A percentile compares a stretch with the other conserved stretches of the same genome.
Evolutionary conservation across 371 early-diverging fungal species (phyloP).

Genomic region (Blakeslea trispora): DNA sequence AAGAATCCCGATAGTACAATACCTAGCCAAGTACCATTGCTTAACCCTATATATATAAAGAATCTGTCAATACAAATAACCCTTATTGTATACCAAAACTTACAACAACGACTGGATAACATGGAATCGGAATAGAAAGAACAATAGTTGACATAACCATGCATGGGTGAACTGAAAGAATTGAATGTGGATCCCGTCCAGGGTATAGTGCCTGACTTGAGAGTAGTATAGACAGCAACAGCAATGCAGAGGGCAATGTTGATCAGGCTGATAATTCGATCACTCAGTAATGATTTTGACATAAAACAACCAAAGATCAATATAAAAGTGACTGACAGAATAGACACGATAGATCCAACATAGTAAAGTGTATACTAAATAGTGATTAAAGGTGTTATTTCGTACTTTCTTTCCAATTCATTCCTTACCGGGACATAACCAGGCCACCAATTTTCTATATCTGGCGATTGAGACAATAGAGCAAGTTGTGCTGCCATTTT

Average conservation of each 20-base stretch:
- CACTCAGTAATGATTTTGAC: constrained; percentile 26
- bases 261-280: constrained; percentile 27
- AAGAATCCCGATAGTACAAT: constrained; percentile 17
- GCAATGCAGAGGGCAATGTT: constrained; percentile 34
- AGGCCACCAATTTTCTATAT: constrained; percentile 30
- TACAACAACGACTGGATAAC: constrained; percentile 39
- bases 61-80: too few species aligned
- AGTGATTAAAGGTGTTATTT: background rate
- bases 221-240: constrained; percentile 36
- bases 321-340: constrained; percentile 29
- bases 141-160: constrained; percentile 36
- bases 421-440: constrained; percentile 32
- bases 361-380: constrained; percentile 44
- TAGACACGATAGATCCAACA: constrained; percentile 41
- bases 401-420: background rate
- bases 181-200: constrained; percentile 26
- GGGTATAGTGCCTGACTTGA: constrained; percentile 29
- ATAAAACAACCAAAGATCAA: constrained; percentile 21
- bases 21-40: constrained; percentile 31
- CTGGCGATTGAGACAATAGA: constrained; percentile 17
- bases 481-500: constrained; percentile 30
- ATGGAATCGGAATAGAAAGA: constrained; percentile 13
- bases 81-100: too few species aligned
- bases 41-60: constrained; percentile 21
- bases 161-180: constrained; percentile 4